These are phyloP conservation scores for Acer negundo DNA, from an alignment of 345 rosid genomes.

Conservation along the genomic window DNA sequence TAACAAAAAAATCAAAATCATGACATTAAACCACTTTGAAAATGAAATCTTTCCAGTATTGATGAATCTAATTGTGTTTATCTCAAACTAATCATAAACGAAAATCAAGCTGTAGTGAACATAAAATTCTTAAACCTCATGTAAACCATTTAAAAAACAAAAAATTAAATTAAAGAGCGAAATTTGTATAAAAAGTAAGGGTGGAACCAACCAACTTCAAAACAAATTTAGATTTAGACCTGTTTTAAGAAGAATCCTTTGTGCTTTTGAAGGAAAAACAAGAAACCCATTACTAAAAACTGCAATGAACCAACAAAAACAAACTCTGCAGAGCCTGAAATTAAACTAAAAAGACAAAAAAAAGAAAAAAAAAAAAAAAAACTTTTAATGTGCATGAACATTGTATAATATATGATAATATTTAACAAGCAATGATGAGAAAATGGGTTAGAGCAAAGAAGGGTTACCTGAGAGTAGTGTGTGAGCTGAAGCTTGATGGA, in stretches of 20 bases:
- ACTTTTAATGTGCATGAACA: not conserved
- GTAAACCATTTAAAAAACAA: not conserved
- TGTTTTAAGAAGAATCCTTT: not conserved
- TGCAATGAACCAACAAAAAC: not conserved
- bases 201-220: not conserved
- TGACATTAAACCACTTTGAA: not conserved
- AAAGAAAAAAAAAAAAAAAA: not conserved
- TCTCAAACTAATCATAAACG: not conserved
- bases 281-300: not conserved
- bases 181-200: not conserved
- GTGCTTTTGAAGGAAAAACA: not conserved
- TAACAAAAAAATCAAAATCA: not conserved
- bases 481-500: constrained; percentile 17
- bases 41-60: constrained; percentile 2
- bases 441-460: not conserved
- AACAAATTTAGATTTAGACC: not conserved
- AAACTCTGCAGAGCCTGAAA: constrained; percentile 14
- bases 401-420: not conserved
- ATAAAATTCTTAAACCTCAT: too few species aligned
- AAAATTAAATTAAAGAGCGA: not conserved
- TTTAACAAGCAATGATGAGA: not conserved
- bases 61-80: not conserved
- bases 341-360: too few species aligned
- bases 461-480: constrained; percentile 25
- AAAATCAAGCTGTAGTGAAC: not conserved